Conservation (phyloP, 805 yeast genomes). For the Martiniozyma abietophila region DNA sequence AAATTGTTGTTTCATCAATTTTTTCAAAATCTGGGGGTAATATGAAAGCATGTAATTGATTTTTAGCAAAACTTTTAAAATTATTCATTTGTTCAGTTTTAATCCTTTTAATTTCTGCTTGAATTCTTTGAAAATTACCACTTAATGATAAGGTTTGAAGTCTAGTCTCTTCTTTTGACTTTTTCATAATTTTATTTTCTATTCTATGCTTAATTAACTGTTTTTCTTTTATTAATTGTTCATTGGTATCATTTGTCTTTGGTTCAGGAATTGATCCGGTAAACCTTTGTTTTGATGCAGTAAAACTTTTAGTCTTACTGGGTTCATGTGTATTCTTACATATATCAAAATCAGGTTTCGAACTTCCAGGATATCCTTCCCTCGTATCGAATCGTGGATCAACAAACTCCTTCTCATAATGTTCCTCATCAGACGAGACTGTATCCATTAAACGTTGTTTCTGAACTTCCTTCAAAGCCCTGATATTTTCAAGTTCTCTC, state of each 20-base stretch:
- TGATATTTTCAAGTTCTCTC: slow-evolving; percentile 15
- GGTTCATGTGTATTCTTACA: neutral
- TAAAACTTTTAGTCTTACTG: neutral
- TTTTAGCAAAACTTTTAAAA: no score
- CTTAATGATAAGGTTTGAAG: no score
- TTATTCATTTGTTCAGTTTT: no score
- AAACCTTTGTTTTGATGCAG: slow-evolving; percentile 2
- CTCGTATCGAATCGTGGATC: slow-evolving; percentile 17
- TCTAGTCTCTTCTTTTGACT: slow-evolving; percentile 27
- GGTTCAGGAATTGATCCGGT: slow-evolving; percentile 1
- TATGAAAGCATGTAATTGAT: no score
- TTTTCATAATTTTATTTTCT: slow-evolving; percentile 2
- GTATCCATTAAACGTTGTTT: slow-evolving; percentile 12
- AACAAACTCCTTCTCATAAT: slow-evolving; percentile 9
- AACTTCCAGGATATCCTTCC: neutral
- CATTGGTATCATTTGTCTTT: neutral
- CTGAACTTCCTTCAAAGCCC: slow-evolving; percentile 15
- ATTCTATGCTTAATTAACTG: neutral
- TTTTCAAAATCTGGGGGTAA: no score
- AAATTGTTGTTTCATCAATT: neutral
- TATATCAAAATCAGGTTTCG: neutral
- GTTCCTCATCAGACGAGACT: slow-evolving; percentile 21
- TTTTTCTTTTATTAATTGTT: neutral
- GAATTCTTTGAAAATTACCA: no score
- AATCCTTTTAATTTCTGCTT: no score